phyloP scores from a whole-genome alignment of 768 basidiomycete genomes.

The Boletus barrowsii region DNA sequence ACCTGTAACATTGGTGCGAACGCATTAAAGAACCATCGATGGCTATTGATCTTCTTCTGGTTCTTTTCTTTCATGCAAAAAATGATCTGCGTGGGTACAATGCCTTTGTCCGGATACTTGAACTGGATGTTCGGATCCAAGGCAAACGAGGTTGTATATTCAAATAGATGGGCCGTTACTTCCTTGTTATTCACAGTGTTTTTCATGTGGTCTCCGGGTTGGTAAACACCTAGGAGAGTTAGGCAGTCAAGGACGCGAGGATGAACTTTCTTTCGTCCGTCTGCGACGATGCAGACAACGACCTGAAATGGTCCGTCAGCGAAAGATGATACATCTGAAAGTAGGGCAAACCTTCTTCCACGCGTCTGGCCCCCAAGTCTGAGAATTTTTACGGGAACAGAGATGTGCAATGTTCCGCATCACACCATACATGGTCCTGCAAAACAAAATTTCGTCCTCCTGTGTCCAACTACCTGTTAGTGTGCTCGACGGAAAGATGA shows the following conservation, averaged over 20 bases:
- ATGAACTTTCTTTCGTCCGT: slow-evolving; percentile 80
- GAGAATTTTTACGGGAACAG: slow-evolving; percentile 82
- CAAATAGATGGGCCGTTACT: slow-evolving; percentile 76
- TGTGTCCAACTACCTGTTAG: slow-evolving; percentile 28
- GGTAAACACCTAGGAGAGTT: slow-evolving; percentile 91
- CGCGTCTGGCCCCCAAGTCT: slow-evolving; percentile 93
- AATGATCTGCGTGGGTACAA: slow-evolving; percentile 92
- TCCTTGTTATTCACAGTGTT: slow-evolving; percentile 70
- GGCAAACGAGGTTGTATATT: slow-evolving; percentile 81
- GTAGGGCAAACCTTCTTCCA: slow-evolving; percentile 78
- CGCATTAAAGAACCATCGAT: slow-evolving; percentile 97
- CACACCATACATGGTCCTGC: slow-evolving; percentile 90
- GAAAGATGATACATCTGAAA: background rate
- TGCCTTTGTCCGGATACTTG: slow-evolving; percentile 87
- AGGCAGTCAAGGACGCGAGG: slow-evolving; percentile 85
- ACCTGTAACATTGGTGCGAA: slow-evolving; percentile 81
- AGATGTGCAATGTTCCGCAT: slow-evolving; percentile 84
- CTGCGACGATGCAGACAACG: slow-evolving; percentile 89
- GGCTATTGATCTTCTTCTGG: slow-evolving; percentile 95
- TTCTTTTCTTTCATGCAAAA: slow-evolving; percentile 92
- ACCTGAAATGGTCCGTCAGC: slow-evolving; percentile 45
- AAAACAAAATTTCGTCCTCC: slow-evolving; percentile 90
- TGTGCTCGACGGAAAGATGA: background rate
- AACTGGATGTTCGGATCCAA: slow-evolving; percentile 79
- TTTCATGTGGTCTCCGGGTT: slow-evolving; percentile 59